Evolutionary conservation across 441 rosid species (phyloP).

Genomic region (Hura crepitans): DNA sequence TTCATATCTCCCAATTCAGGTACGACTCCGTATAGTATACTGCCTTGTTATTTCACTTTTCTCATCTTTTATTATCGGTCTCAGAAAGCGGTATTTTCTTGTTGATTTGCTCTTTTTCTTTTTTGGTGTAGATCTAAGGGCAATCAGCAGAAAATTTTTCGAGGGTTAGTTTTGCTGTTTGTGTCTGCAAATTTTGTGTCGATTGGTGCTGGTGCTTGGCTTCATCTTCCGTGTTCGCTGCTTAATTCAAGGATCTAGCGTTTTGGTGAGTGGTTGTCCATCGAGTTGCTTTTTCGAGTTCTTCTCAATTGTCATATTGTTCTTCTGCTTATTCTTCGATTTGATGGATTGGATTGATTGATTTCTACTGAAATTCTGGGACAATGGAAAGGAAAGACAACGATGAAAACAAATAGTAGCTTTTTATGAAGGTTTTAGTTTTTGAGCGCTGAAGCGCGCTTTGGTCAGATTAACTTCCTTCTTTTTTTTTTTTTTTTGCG

Average conservation of each 20-base stretch:
- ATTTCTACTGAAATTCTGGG: background rate
- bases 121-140: background rate
- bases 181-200: background rate
- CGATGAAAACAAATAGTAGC: background rate
- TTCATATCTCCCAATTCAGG: slow-evolving; percentile 29
- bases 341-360: background rate
- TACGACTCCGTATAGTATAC: slow-evolving; percentile 11
- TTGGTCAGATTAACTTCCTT: too few species aligned
- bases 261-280: slow-evolving; percentile 3
- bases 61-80: background rate
- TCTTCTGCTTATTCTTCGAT: background rate
- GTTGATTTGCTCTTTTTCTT: background rate
- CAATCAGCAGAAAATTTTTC: background rate
- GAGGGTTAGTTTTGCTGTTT: background rate
- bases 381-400: background rate
- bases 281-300: background rate
- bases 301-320: background rate
- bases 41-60: background rate
- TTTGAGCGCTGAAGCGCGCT: background rate
- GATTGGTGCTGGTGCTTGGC: background rate
- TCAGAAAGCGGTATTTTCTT: background rate
- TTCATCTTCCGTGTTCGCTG: background rate
- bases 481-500: too few species aligned
- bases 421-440: background rate
- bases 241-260: slow-evolving; percentile 9